Evolutionary conservation across 2,329 filamentous ascomycete species (phyloP).

Genomic region (Colletotrichum higginsianum): DNA sequence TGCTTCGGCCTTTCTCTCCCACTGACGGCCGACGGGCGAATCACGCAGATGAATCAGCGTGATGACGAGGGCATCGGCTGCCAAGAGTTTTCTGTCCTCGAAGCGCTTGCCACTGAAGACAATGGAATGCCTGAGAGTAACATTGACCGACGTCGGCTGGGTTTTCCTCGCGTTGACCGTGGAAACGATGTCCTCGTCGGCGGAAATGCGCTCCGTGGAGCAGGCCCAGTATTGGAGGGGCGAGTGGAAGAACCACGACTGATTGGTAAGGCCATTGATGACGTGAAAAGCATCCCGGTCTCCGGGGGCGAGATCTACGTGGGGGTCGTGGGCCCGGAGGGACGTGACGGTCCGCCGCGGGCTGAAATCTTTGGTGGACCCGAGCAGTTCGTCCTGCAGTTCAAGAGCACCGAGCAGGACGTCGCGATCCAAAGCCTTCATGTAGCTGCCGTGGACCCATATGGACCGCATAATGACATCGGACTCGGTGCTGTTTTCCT

Average conservation of each 20-base stretch:
- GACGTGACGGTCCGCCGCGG: slow-evolving; percentile 53
- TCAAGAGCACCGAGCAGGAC: slow-evolving; percentile 77
- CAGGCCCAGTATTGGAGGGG: slow-evolving; percentile 86
- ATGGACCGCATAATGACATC: slow-evolving; percentile 88
- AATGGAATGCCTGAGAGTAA: slow-evolving; percentile 82
- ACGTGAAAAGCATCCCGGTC: slow-evolving; percentile 72
- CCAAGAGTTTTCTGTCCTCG: slow-evolving; percentile 75
- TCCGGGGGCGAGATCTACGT: slow-evolving; percentile 55
- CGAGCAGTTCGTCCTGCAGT: slow-evolving; percentile 79
- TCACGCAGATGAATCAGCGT: slow-evolving; percentile 79
- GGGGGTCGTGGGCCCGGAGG: slow-evolving; percentile 49
- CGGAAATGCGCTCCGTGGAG: slow-evolving; percentile 69
- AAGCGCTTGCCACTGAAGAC: slow-evolving; percentile 88
- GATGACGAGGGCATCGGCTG: slow-evolving; percentile 84
- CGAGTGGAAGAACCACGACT: slow-evolving; percentile 86
- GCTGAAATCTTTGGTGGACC: slow-evolving; percentile 69
- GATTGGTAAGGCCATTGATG: slow-evolving; percentile 71
- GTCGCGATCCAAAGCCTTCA: slow-evolving; percentile 78
- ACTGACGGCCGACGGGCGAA: slow-evolving; percentile 74
- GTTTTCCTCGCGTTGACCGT: slow-evolving; percentile 79
- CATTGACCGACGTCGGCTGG: slow-evolving; percentile 77
- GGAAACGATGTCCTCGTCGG: slow-evolving; percentile 73
- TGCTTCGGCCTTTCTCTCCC: slow-evolving; percentile 72
- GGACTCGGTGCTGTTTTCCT: slow-evolving; percentile 65
- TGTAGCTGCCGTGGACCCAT: slow-evolving; percentile 87